phyloP scores from a whole-genome alignment of 139 green algal species.

The Chlorokybus atmophyticus region DNA sequence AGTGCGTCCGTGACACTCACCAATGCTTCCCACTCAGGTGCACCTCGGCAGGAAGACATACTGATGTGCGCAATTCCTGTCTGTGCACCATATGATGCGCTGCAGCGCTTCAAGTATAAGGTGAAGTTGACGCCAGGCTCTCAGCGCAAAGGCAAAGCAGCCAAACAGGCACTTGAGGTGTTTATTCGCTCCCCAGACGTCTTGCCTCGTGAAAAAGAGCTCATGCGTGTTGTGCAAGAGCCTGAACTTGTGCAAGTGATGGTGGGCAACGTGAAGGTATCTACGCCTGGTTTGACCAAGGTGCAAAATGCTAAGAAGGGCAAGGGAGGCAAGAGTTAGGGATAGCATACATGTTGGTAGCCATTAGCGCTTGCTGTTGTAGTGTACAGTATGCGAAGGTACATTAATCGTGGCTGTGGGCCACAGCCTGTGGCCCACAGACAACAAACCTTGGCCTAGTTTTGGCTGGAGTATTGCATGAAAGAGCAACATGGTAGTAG shows the following conservation, averaged over 20 bases:
- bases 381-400: too few relatives aligned
- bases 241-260: conserved; percentile 66
- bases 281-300: conserved; percentile 70
- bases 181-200: conserved; percentile 37
- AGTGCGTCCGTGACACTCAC: conserved; percentile 40
- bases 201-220: conserved; percentile 29
- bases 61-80: conserved; percentile 78
- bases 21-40: too few relatives aligned
- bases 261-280: conserved; percentile 72
- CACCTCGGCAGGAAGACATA: conserved; percentile 57
- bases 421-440: too few relatives aligned
- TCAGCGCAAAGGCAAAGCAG: conserved; percentile 79
- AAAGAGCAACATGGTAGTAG: too few relatives aligned
- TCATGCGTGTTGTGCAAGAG: conserved; percentile 62
- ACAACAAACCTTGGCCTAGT: too few relatives aligned
- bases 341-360: too few relatives aligned
- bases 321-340: too few relatives aligned
- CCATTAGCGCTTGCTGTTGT: too few relatives aligned
- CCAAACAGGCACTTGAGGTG: conserved; percentile 49
- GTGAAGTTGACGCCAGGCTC: conserved; percentile 69
- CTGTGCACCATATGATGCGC: conserved; percentile 64
- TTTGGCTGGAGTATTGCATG: too few relatives aligned
- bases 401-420: too few relatives aligned
- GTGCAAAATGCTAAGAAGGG: too few relatives aligned
- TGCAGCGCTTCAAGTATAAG: conserved; percentile 67